Evolutionary conservation across 1,284 basidiomycete genomes (phyloP).

Genomic region (Wolfiporia cocos): DNA sequence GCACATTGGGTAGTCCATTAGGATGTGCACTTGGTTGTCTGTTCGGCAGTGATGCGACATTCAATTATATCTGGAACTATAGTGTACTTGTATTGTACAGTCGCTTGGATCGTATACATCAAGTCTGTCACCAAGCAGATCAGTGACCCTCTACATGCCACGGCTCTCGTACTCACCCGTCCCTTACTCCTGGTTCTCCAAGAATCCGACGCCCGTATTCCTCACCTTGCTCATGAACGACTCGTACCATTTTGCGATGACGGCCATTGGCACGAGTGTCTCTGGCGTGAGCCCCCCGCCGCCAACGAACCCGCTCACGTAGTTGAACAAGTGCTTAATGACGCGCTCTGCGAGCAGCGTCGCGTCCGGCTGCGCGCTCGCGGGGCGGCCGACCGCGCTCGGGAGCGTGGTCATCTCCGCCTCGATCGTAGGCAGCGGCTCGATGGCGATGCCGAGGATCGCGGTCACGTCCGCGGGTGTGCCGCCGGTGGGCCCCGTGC

Average conservation of each 20-base stretch:
- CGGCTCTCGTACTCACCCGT: too few species aligned
- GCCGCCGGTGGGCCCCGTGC: slow-evolving; percentile 26
- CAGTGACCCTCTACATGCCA: too few species aligned
- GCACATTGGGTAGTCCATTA: too few species aligned
- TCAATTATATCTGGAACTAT: too few species aligned
- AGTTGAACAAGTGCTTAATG: slow-evolving; percentile 79
- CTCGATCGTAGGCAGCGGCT: slow-evolving; percentile 56
- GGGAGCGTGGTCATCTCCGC: slow-evolving; percentile 46
- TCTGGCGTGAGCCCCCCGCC: slow-evolving; percentile 49
- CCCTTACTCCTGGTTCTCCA: slow-evolving; percentile 67
- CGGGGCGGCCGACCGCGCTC: slow-evolving; percentile 23
- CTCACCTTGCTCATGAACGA: slow-evolving; percentile 69
- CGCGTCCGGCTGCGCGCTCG: slow-evolving; percentile 26
- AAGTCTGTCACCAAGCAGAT: too few species aligned
- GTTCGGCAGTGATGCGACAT: too few species aligned
- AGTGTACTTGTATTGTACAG: too few species aligned
- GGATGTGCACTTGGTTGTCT: too few species aligned
- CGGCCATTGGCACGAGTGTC: slow-evolving; percentile 65
- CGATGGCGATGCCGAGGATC: slow-evolving; percentile 66
- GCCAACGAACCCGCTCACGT: slow-evolving; percentile 70
- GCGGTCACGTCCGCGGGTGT: slow-evolving; percentile 48
- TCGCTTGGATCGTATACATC: too few species aligned
- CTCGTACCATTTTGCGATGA: slow-evolving; percentile 83
- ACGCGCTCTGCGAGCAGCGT: slow-evolving; percentile 55
- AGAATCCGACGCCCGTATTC: slow-evolving; percentile 65